phyloP scores from a whole-genome alignment of 2,329 filamentous ascomycete genomes.

The Myriosclerotinia curreyana region DNA sequence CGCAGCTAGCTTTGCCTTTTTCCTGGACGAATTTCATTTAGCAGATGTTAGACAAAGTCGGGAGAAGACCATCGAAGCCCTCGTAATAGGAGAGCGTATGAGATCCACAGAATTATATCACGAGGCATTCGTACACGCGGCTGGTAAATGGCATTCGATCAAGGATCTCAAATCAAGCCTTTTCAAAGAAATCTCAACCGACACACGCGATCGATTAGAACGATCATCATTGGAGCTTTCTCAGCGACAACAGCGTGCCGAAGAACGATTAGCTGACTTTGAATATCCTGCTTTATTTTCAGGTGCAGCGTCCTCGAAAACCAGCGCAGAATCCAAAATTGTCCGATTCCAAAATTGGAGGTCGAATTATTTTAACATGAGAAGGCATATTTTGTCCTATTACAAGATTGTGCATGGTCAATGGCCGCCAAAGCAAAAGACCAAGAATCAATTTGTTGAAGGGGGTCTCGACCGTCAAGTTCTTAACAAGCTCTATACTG shows the following conservation, averaged over 20 bases:
- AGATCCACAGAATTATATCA: slow-evolving; percentile 79
- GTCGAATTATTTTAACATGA: slow-evolving; percentile 68
- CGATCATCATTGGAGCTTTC: slow-evolving; percentile 77
- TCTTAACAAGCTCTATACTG: slow-evolving; percentile 76
- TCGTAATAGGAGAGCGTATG: slow-evolving; percentile 88
- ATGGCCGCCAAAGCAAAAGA: slow-evolving; percentile 88
- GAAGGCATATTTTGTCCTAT: slow-evolving; percentile 58
- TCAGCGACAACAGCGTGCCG: slow-evolving; percentile 66
- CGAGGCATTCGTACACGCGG: slow-evolving; percentile 87
- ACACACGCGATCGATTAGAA: slow-evolving; percentile 76
- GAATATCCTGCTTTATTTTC: slow-evolving; percentile 89
- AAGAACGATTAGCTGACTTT: slow-evolving; percentile 75
- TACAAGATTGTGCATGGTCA: slow-evolving; percentile 67
- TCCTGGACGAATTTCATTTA: slow-evolving; percentile 72
- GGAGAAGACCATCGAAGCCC: slow-evolving; percentile 84
- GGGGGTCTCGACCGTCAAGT: slow-evolving; percentile 83
- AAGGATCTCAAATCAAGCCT: slow-evolving; percentile 64
- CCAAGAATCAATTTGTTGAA: slow-evolving; percentile 83
- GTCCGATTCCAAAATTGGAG: slow-evolving; percentile 86
- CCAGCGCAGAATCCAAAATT: slow-evolving; percentile 68
- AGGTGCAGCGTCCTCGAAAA: slow-evolving; percentile 81
- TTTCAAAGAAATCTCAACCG: slow-evolving; percentile 64
- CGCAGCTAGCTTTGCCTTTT: slow-evolving; percentile 66
- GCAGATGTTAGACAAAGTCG: slow-evolving; percentile 77
- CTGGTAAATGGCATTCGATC: slow-evolving; percentile 78